These are phyloP conservation scores for Corylus avellana DNA, from an alignment of 306 rosid species.

Conservation along the genomic window DNA sequence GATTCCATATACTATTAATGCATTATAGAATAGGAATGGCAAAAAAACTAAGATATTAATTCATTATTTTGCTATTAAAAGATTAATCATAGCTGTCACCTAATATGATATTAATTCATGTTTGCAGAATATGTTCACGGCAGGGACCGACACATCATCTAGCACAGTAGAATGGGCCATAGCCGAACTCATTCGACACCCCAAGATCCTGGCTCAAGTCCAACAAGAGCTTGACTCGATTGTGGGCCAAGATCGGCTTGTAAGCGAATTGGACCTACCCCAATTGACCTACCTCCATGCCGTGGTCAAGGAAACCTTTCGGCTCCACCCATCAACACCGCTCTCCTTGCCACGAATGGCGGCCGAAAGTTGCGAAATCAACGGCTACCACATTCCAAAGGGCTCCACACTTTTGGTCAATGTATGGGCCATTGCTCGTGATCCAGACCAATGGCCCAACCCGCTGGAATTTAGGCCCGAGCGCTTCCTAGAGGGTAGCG, in stretches of 20 bases:
- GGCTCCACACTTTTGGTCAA: slow-evolving; percentile 77
- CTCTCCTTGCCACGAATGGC: slow-evolving; percentile 75
- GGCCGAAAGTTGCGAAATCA: slow-evolving; percentile 49
- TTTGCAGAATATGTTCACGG: slow-evolving; percentile 58
- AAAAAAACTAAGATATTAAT: no score
- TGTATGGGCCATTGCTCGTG: slow-evolving; percentile 79
- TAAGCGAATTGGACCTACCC: slow-evolving; percentile 54
- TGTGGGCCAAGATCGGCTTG: slow-evolving; percentile 56
- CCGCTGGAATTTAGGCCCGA: slow-evolving; percentile 73
- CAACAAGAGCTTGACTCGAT: slow-evolving; percentile 59
- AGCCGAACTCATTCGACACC: slow-evolving; percentile 60
- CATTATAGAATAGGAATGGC: no score
- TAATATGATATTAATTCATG: no score
- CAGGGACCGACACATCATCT: slow-evolving; percentile 82
- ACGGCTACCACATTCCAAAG: slow-evolving; percentile 63
- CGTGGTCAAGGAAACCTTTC: slow-evolving; percentile 76
- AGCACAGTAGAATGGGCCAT: slow-evolving; percentile 85
- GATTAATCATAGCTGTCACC: no score
- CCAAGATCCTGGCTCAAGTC: slow-evolving; percentile 41
- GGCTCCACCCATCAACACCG: slow-evolving; percentile 89
- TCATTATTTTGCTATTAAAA: no score
- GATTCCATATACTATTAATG: no score
- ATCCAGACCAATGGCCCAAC: slow-evolving; percentile 53
- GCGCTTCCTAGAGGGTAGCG: slow-evolving; percentile 62
- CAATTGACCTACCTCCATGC: slow-evolving; percentile 66